Evolutionary conservation across 768 basidiomycete genomes (phyloP).

Genomic region (Mycena chlorophos): DNA sequence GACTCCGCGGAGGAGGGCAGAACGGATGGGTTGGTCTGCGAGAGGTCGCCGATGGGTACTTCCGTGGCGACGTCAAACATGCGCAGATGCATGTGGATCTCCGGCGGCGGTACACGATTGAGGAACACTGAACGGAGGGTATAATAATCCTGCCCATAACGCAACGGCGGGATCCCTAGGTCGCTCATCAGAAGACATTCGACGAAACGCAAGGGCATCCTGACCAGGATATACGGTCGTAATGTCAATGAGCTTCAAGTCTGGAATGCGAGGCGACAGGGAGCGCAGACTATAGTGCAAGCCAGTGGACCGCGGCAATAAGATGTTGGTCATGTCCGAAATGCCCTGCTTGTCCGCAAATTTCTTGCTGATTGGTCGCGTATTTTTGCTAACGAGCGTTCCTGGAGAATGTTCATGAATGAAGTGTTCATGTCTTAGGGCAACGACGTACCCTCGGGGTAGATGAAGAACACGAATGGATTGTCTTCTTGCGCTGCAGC

Average conservation of each 20-base stretch:
- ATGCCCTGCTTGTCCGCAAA: slow-evolving; percentile 88
- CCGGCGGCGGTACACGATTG: slow-evolving; percentile 76
- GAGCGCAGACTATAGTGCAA: slow-evolving; percentile 82
- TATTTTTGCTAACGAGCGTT: slow-evolving; percentile 86
- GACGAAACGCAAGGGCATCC: slow-evolving; percentile 11
- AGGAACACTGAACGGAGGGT: slow-evolving; percentile 88
- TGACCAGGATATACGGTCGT: slow-evolving; percentile 90
- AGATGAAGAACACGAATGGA: slow-evolving; percentile 82
- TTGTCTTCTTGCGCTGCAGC: slow-evolving; percentile 66
- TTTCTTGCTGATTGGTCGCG: slow-evolving; percentile 79
- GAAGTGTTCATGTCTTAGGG: no score
- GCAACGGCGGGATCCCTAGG: slow-evolving; percentile 76
- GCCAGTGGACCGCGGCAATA: slow-evolving; percentile 92
- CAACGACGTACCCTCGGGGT: no score
- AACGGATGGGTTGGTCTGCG: slow-evolving; percentile 35
- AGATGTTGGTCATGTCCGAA: slow-evolving; percentile 71
- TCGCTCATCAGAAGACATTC: slow-evolving; percentile 14
- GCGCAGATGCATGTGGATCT: slow-evolving; percentile 84
- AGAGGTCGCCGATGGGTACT: slow-evolving; percentile 69
- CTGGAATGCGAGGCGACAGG: slow-evolving; percentile 73
- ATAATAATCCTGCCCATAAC: slow-evolving; percentile 87
- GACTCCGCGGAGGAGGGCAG: slow-evolving; percentile 31
- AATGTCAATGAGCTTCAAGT: slow-evolving; percentile 82
- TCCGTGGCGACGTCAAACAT: slow-evolving; percentile 66
- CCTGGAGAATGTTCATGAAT: no score